Evolutionary conservation across 176 grass and related monocot species (phyloP).

Genomic region (Carex pumila): DNA sequence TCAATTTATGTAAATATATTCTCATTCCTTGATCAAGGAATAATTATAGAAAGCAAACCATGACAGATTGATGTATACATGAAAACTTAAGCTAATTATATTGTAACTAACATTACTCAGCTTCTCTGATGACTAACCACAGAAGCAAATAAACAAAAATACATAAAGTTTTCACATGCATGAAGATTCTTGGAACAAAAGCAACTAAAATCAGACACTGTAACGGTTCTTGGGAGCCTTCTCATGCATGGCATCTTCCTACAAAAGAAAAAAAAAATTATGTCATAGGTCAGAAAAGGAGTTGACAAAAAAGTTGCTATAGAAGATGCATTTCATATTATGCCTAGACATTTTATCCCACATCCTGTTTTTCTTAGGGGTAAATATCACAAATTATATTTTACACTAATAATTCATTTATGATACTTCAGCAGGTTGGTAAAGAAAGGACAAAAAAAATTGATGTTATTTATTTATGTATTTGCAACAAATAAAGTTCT

Average conservation of each 20-base stretch:
- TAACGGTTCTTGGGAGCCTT: conserved; percentile 65
- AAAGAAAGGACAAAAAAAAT: neutral
- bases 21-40: neutral
- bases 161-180: neutral
- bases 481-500: no score
- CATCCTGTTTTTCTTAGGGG: neutral
- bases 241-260: conserved; percentile 52
- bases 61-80: neutral
- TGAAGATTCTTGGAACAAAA: neutral
- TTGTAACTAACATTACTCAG: neutral
- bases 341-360: neutral
- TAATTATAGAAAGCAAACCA: neutral
- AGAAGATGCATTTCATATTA: neutral
- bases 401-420: neutral
- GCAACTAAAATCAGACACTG: conserved; percentile 30
- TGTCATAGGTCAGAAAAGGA: conserved; percentile 10
- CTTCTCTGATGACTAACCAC: neutral
- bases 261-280: conserved; percentile 5
- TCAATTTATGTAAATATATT: neutral
- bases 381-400: neutral
- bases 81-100: neutral
- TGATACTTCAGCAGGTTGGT: neutral
- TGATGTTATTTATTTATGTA: no score
- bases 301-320: neutral
- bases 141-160: neutral